Conservation (phyloP, 139 green algal species). For the Parachlorella kessleri region DNA sequence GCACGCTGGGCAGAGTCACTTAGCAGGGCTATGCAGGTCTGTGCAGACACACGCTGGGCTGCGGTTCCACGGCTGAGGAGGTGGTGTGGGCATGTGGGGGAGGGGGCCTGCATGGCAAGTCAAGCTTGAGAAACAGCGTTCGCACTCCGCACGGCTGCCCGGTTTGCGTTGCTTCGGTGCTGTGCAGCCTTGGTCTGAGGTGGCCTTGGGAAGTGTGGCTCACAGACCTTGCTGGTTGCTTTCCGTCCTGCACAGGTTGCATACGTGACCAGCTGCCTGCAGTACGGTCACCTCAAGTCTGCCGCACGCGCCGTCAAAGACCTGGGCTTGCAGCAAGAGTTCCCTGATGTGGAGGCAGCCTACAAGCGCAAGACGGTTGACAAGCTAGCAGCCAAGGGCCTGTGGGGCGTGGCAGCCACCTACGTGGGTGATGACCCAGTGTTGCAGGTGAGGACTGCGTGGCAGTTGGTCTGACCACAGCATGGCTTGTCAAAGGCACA, state of each 20-base stretch:
- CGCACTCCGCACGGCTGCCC: too few relatives aligned
- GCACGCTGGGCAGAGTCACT: background rate
- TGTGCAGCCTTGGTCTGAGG: too few relatives aligned
- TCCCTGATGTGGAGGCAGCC: slow-evolving; percentile 47
- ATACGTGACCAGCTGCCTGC: slow-evolving; percentile 56
- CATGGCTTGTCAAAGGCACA: too few relatives aligned
- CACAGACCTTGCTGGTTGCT: too few relatives aligned
- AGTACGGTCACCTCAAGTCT: slow-evolving; percentile 56
- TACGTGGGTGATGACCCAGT: slow-evolving; percentile 38
- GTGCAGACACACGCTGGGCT: background rate
- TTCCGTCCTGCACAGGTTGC: slow-evolving; percentile 24
- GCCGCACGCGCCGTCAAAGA: slow-evolving; percentile 27
- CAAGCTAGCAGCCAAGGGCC: slow-evolving; percentile 44
- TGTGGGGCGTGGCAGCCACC: slow-evolving; percentile 60
- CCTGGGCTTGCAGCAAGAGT: slow-evolving; percentile 47
- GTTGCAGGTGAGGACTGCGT: slow-evolving; percentile 36
- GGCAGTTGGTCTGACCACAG: too few relatives aligned
- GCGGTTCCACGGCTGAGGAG: too few relatives aligned
- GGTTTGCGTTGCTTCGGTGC: too few relatives aligned
- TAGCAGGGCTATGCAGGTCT: background rate
- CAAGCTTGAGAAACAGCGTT: too few relatives aligned
- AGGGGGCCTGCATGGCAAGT: too few relatives aligned
- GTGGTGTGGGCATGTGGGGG: too few relatives aligned
- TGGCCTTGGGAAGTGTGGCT: too few relatives aligned
- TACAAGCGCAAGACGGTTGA: slow-evolving; percentile 57